A percentile compares a stretch with the other conserved stretches of the same genome.
Evolutionary conservation across 352 stramenopile species (phyloP).

Genomic region (Pythium utonaiense): DNA sequence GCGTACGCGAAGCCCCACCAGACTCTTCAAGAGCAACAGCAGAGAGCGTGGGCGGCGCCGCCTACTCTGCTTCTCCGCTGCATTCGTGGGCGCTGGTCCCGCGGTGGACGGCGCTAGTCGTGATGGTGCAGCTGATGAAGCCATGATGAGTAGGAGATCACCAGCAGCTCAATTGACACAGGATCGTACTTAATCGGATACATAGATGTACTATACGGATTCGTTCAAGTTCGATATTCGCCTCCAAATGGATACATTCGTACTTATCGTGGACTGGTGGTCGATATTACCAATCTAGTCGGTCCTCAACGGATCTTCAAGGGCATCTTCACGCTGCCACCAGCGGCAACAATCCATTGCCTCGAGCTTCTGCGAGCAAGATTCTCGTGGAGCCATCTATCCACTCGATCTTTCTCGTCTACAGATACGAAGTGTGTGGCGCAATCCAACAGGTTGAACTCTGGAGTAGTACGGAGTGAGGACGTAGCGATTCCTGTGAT

Average conservation of each 20-base stretch:
- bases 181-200: too few species aligned
- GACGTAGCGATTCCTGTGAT: neutral
- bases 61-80: constrained; percentile 3
- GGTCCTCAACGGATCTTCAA: too few species aligned
- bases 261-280: neutral
- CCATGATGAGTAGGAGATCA: constrained; percentile 9
- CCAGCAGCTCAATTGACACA: neutral
- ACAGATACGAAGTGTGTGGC: too few species aligned
- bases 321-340: too few species aligned
- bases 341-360: too few species aligned
- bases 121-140: constrained; percentile 5
- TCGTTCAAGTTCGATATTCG: neutral
- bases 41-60: constrained; percentile 47
- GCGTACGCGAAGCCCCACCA: constrained; percentile 72
- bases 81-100: neutral
- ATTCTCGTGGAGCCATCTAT: too few species aligned
- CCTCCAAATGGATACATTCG: constrained; percentile 10
- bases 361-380: too few species aligned
- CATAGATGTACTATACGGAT: too few species aligned
- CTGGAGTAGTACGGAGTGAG: too few species aligned
- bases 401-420: too few species aligned
- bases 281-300: constrained; percentile 4
- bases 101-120: neutral
- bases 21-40: constrained; percentile 80
- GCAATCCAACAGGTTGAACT: too few species aligned